Percentiles rank a stretch among this genome's conserved stretches.
Conservation (phyloP, 1,139 yeast genomes). For the Wickerhamomyces sp. region DNA sequence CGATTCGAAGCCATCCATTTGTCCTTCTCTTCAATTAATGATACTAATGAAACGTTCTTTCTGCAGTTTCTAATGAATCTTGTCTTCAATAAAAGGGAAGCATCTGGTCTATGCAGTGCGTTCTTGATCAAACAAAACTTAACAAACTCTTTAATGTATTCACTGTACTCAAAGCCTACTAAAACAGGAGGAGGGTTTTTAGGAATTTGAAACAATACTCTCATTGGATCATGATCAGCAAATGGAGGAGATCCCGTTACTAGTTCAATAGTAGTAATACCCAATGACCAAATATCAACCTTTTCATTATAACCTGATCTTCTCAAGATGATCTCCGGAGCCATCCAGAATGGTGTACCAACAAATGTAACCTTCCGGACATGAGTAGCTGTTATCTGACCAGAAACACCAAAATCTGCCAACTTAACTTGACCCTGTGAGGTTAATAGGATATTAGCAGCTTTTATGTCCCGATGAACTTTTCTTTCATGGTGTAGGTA, state of each 20-base stretch:
- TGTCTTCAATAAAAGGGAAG: constrained; percentile 40
- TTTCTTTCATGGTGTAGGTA: constrained; percentile 69
- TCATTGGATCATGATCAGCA: constrained; percentile 66
- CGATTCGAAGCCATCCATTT: constrained; percentile 26
- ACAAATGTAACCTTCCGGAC: constrained; percentile 68
- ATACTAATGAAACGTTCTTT: constrained; percentile 17
- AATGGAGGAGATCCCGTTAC: constrained; percentile 72
- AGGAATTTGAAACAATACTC: constrained; percentile 70
- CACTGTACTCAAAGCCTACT: constrained; percentile 39
- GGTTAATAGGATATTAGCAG: constrained; percentile 74
- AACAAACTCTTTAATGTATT: constrained; percentile 56
- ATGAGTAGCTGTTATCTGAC: constrained; percentile 62
- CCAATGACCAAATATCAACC: constrained; percentile 87
- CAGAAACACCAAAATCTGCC: constrained; percentile 88
- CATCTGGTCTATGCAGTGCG: constrained; percentile 49
- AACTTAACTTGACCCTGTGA: constrained; percentile 59
- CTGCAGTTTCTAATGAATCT: constrained; percentile 35
- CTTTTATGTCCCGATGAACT: constrained; percentile 83
- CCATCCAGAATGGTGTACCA: constrained; percentile 95
- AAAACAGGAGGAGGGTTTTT: constrained; percentile 62
- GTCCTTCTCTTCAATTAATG: constrained; percentile 27
- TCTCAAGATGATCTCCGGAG: constrained; percentile 71
- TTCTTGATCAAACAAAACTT: constrained; percentile 54
- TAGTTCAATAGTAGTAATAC: constrained; percentile 76
- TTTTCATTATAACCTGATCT: constrained; percentile 63